Conservation (phyloP, 2,329 filamentous ascomycete species). For the Fusarium buharicum region DNA sequence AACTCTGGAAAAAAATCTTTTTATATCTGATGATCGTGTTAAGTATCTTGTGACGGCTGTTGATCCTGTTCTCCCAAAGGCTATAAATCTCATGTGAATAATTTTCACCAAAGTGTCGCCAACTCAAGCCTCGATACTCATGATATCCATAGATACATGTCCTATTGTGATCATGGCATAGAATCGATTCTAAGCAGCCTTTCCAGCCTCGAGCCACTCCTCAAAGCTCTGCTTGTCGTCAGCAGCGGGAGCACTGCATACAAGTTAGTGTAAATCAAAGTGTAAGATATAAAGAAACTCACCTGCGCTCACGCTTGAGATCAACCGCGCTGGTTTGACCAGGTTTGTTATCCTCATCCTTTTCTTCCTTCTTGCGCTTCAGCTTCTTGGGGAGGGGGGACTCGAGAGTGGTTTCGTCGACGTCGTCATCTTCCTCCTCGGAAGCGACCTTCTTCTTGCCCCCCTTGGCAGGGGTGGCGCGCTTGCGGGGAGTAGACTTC, state of each 20-base stretch:
- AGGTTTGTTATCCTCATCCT: slow-evolving; percentile 29
- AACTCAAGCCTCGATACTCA: neutral
- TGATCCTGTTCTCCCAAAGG: neutral
- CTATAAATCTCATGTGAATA: neutral
- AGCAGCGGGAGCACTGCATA: slow-evolving; percentile 25
- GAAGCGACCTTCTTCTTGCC: slow-evolving; percentile 30
- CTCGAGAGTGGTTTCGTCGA: slow-evolving; percentile 13
- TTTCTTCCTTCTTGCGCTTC: slow-evolving; percentile 46
- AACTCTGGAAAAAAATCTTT: neutral
- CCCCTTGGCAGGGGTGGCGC: slow-evolving; percentile 27
- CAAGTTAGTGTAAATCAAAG: slow-evolving; percentile 7
- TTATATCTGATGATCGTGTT: neutral
- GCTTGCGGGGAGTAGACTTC: slow-evolving; percentile 39
- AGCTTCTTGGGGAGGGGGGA: slow-evolving; percentile 44
- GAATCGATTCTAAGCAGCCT: neutral
- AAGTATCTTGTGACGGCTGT: neutral
- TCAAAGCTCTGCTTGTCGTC: slow-evolving; percentile 19
- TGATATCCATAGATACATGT: neutral
- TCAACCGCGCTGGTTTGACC: slow-evolving; percentile 11
- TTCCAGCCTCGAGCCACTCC: slow-evolving; percentile 18
- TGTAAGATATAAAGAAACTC: neutral
- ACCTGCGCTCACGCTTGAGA: slow-evolving; percentile 35
- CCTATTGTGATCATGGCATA: neutral
- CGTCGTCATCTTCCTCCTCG: slow-evolving; percentile 31
- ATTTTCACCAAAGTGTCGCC: neutral